phyloP scores from a whole-genome alignment of 2,329 filamentous ascomycete species.

The Aspergillus versicolor region DNA sequence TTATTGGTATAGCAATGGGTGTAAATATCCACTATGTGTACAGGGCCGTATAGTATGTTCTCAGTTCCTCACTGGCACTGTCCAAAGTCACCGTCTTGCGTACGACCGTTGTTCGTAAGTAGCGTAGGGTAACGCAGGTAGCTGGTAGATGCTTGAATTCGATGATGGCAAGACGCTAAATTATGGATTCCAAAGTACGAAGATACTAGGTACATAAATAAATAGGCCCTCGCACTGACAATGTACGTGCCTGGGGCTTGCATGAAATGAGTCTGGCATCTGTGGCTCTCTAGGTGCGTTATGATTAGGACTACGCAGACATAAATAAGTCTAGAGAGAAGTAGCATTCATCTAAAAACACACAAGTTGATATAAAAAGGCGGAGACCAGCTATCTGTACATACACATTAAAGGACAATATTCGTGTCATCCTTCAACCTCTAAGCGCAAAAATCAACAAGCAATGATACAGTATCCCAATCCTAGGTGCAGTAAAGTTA shows the following conservation, averaged over 20 bases:
- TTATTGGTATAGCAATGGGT: too few species aligned
- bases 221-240: background rate
- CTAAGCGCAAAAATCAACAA: conserved; percentile 9
- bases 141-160: too few species aligned
- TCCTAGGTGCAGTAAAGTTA: conserved; percentile 7
- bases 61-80: too few species aligned
- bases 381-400: conserved; percentile 44
- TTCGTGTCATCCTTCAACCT: conserved; percentile 16
- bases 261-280: background rate
- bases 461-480: conserved; percentile 15
- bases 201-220: too few species aligned
- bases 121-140: too few species aligned
- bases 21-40: too few species aligned
- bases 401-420: conserved; percentile 32
- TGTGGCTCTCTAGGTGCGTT: background rate
- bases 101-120: too few species aligned
- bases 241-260: background rate
- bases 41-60: too few species aligned
- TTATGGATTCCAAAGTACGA: too few species aligned
- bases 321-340: conserved; percentile 26
- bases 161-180: too few species aligned
- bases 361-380: conserved; percentile 30
- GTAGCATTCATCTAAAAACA: conserved; percentile 35
- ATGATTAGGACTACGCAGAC: background rate
- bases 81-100: too few species aligned